These are phyloP conservation scores for Coffea eugenioides DNA, from an alignment of 257 asterid species.

Conservation along the genomic window DNA sequence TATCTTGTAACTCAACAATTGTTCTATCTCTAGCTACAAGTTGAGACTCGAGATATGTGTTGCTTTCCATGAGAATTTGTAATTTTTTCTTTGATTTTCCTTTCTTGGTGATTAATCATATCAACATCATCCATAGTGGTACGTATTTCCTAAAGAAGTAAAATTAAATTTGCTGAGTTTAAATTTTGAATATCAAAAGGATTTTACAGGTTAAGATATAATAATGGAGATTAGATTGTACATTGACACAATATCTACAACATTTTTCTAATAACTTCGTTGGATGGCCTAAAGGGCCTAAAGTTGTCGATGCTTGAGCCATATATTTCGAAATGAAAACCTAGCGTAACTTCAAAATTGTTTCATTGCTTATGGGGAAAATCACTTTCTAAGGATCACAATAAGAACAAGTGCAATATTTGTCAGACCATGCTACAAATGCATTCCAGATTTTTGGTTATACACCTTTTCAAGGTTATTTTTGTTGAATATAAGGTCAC, in stretches of 20 bases:
- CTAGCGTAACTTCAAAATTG: too few relatives aligned
- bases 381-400: not conserved
- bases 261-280: not conserved
- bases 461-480: not conserved
- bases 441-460: not conserved
- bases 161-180: too few relatives aligned
- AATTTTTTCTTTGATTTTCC: too few relatives aligned
- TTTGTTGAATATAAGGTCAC: constrained; percentile 7
- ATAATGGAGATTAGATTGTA: not conserved
- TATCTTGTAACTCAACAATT: too few relatives aligned
- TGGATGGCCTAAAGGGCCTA: not conserved
- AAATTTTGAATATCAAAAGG: too few relatives aligned
- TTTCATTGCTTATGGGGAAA: not conserved
- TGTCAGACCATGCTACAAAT: not conserved
- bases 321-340: too few relatives aligned
- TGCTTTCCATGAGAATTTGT: too few relatives aligned
- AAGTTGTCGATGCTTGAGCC: not conserved
- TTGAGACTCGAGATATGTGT: too few relatives aligned
- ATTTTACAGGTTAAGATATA: not conserved
- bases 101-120: too few relatives aligned
- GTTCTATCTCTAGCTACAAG: too few relatives aligned
- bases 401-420: not conserved
- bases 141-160: too few relatives aligned
- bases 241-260: not conserved
- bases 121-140: too few relatives aligned